These are phyloP conservation scores for Phaeosphaeriaceae sp. DNA, from an alignment of 2,329 filamentous ascomycete species.

Conservation along the genomic window DNA sequence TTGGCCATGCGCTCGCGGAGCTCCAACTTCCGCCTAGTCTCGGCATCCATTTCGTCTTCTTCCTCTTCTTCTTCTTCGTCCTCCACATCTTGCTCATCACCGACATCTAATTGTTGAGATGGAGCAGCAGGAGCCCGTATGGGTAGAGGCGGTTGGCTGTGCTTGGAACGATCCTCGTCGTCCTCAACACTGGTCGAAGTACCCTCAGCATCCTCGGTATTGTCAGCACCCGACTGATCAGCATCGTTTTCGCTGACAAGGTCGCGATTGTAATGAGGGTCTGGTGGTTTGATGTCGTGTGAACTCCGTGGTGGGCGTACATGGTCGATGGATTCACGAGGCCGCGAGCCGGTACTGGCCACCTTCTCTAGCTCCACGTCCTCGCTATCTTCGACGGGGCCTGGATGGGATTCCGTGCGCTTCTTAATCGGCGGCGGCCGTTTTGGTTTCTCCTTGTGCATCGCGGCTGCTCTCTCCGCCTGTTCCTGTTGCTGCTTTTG, in stretches of 20 bases:
- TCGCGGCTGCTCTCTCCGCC: conserved; percentile 79
- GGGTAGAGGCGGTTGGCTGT: conserved; percentile 21
- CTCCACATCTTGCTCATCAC: conserved; percentile 59
- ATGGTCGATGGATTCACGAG: conserved; percentile 50
- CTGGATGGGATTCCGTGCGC: conserved; percentile 57
- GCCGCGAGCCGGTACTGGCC: conserved; percentile 38
- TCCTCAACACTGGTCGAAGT: conserved; percentile 76
- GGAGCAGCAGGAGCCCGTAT: conserved; percentile 48
- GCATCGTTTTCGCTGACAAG: conserved; percentile 69
- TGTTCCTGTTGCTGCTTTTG: conserved; percentile 95
- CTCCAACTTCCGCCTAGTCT: conserved; percentile 83
- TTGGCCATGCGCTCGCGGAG: conserved; percentile 95
- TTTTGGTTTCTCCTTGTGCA: conserved; percentile 86
- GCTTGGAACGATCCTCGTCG: conserved; percentile 63
- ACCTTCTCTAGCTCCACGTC: conserved; percentile 47
- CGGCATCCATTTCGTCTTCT: conserved; percentile 85
- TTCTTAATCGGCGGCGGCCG: conserved; percentile 71
- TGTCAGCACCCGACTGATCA: conserved; percentile 68
- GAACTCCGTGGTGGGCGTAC: conserved; percentile 48
- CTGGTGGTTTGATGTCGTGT: conserved; percentile 49
- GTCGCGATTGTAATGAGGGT: conserved; percentile 55
- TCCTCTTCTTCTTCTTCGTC: conserved; percentile 70
- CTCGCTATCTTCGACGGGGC: conserved; percentile 40
- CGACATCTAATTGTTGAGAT: conserved; percentile 53
- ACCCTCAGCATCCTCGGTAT: conserved; percentile 66